Conservation (phyloP, 805 yeast species). For the Limtongozyma cylindracea region DNA sequence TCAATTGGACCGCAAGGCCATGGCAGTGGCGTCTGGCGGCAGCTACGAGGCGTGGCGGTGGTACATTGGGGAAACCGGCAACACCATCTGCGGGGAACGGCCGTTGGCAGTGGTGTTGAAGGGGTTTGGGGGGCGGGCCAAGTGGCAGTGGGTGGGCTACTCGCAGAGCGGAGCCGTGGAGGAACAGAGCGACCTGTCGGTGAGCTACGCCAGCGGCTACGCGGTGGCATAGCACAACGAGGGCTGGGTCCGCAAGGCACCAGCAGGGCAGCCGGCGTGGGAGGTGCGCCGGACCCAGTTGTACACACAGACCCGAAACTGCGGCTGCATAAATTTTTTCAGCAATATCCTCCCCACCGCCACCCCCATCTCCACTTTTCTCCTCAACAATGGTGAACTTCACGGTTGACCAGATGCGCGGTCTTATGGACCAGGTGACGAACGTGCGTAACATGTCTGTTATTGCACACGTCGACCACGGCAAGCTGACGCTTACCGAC, state of each 20-base stretch:
- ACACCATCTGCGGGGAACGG: constrained; percentile 83
- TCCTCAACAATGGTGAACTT: constrained; percentile 16
- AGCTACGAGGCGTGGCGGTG: constrained; percentile 31
- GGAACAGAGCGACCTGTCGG: constrained; percentile 38
- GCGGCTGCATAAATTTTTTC: background rate
- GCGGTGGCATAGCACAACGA: too few relatives aligned
- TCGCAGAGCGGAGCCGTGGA: constrained; percentile 42
- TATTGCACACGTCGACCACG: constrained; percentile 99
- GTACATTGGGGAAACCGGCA: constrained; percentile 48
- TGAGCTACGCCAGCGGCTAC: constrained; percentile 77
- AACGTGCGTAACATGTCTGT: constrained; percentile 99
- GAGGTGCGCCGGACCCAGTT: too few relatives aligned
- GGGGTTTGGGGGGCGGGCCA: constrained; percentile 2
- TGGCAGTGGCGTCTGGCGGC: constrained; percentile 32
- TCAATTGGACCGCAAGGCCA: constrained; percentile 41
- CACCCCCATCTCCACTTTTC: constrained; percentile 2
- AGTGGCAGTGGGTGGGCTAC: constrained; percentile 54
- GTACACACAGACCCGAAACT: too few relatives aligned
- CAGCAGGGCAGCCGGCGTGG: too few relatives aligned
- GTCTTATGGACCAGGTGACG: constrained; percentile 97
- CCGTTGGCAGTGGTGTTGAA: constrained; percentile 44
- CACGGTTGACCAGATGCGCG: constrained; percentile 75
- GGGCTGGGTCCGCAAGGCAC: too few relatives aligned
- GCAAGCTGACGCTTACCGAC: constrained; percentile 98
- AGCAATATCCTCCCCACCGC: background rate